Evolutionary conservation across 495 filamentous ascomycete species (phyloP).

Genomic region (Trichocladium antarcticum): DNA sequence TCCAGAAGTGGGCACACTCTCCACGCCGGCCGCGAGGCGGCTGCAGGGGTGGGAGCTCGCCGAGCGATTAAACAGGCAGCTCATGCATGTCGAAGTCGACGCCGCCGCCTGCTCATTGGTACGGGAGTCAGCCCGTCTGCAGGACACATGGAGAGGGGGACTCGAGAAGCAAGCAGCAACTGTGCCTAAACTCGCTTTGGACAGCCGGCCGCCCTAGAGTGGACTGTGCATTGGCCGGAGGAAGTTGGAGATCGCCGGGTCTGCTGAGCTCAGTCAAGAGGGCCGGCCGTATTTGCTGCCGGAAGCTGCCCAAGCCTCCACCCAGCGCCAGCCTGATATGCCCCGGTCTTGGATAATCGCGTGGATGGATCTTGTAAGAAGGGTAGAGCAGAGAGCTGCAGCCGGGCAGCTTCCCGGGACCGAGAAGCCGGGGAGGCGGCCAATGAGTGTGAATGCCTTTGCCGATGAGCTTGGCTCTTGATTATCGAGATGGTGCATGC

Average conservation of each 20-base stretch:
- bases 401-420: conserved; percentile 1
- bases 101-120: conserved; percentile 21
- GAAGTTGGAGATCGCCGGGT: conserved; percentile 12
- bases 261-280: not conserved
- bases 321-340: too few relatives aligned
- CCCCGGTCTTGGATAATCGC: too few relatives aligned
- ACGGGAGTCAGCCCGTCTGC: conserved; percentile 20
- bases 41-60: conserved; percentile 24
- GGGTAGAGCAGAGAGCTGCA: not conserved
- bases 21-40: conserved; percentile 23
- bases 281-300: not conserved
- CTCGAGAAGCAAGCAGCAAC: conserved; percentile 1
- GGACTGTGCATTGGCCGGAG: not conserved
- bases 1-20: conserved; percentile 16
- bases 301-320: too few relatives aligned
- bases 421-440: conserved; percentile 4
- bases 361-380: too few relatives aligned
- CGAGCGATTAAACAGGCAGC: conserved; percentile 29
- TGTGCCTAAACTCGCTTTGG: conserved; percentile 18
- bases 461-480: conserved; percentile 7
- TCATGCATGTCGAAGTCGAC: conserved; percentile 23
- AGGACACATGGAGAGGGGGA: conserved; percentile 17
- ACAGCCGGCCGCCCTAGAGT: conserved; percentile 7
- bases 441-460: conserved; percentile 13
- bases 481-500: conserved; percentile 19